phyloP scores from a whole-genome alignment of 495 filamentous ascomycete species.

The Tuber melanosporum region DNA sequence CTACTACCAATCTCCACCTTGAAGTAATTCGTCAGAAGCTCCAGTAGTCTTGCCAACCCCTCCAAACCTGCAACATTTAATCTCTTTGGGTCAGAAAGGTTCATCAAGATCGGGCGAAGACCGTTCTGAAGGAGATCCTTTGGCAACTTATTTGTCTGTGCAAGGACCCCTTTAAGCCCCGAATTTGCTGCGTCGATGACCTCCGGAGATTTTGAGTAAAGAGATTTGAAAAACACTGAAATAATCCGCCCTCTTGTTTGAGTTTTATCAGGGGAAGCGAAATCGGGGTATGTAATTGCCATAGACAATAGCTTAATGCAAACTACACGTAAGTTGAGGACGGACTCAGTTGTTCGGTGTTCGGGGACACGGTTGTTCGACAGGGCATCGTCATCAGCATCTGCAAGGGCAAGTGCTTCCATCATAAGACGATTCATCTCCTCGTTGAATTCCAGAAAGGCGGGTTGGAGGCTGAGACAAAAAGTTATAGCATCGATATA shows the following conservation, averaged over 20 bases:
- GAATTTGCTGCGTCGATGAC: conserved; percentile 92
- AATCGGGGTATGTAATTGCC: conserved; percentile 87
- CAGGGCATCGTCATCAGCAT: conserved; percentile 84
- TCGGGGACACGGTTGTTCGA: conserved; percentile 72
- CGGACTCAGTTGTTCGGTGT: conserved; percentile 81
- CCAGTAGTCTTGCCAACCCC: conserved; percentile 79
- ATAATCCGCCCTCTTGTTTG: conserved; percentile 73
- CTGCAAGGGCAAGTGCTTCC: conserved; percentile 85
- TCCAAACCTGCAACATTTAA: conserved; percentile 84
- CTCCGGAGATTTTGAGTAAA: conserved; percentile 83
- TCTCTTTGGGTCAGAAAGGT: conserved; percentile 86
- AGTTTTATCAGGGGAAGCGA: conserved; percentile 56
- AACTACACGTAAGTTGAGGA: conserved; percentile 84
- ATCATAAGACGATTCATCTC: conserved; percentile 79
- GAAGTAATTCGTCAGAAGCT: conserved; percentile 93
- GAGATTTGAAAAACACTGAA: conserved; percentile 91
- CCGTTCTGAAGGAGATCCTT: conserved; percentile 94
- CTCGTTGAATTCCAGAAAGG: conserved; percentile 85
- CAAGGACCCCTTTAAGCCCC: conserved; percentile 74
- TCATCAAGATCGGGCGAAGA: conserved; percentile 87
- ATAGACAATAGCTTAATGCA: conserved; percentile 88
- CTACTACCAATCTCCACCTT: conserved; percentile 95
- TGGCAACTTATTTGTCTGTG: conserved; percentile 81
- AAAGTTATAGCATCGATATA: conserved; percentile 97
- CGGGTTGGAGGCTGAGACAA: conserved; percentile 75